Percentiles rank a stretch among this genome's conserved stretches.
Conservation (phyloP, 805 yeast genomes). For the Candida sakaeoensis region DNA sequence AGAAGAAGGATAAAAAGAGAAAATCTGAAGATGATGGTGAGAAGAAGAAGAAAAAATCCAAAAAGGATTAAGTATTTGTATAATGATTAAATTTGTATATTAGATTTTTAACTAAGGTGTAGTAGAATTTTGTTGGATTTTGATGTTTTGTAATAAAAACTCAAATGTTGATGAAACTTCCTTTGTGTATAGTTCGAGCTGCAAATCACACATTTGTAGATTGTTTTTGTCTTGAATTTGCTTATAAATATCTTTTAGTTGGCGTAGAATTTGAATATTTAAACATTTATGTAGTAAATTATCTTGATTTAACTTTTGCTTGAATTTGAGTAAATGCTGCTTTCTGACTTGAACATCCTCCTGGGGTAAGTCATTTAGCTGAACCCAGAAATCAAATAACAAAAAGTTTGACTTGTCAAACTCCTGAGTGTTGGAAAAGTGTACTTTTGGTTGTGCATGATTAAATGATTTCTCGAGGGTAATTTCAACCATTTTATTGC, state of each 20-base stretch:
- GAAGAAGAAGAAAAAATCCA: slow-evolving; percentile 49
- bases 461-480: too few relatives aligned
- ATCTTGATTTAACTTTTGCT: neutral
- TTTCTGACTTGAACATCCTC: neutral
- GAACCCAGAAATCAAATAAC: slow-evolving; percentile 1
- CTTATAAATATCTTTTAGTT: slow-evolving; percentile 1
- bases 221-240: slow-evolving; percentile 1
- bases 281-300: slow-evolving; percentile 1
- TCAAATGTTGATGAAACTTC: neutral
- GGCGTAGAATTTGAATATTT: neutral
- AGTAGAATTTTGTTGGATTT: neutral
- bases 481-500: slow-evolving; percentile 1
- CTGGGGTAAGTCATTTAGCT: neutral
- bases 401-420: slow-evolving; percentile 1
- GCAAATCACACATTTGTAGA: slow-evolving; percentile 2
- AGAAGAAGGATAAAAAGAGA: slow-evolving; percentile 61
- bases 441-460: too few relatives aligned
- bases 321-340: neutral
- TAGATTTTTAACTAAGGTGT: slow-evolving; percentile 9
- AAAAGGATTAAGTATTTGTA: slow-evolving; percentile 17
- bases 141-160: neutral
- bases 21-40: slow-evolving; percentile 39
- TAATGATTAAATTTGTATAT: slow-evolving; percentile 6
- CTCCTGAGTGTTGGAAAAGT: neutral
- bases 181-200: neutral